Base-by-base conservation (phyloP, 2,329 filamentous ascomycete genomes). In the Sphaerulina vaccinii region DNA sequence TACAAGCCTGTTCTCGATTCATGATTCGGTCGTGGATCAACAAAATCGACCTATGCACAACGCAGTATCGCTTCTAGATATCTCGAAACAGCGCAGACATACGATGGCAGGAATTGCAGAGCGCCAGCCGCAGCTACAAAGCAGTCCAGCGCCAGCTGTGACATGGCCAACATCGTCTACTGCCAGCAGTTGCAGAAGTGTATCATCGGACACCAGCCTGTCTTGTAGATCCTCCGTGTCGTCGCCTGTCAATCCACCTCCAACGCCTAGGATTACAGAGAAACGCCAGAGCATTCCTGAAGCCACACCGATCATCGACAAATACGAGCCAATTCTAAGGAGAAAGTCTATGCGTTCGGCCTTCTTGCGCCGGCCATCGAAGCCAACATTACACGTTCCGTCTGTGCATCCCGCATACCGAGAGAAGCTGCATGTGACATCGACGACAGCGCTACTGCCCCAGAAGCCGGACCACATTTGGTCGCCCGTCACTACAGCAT, bases 171-270 rank as follows among this genome's bases (percentile, higher is more conserved):
- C 37, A 8, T 37, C 29, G 32, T 46, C 43, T 9, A 37, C 13
- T n/a, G 37, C 29, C 9, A 46, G 43, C 15, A 46, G 43, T 32
- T 46, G 43, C 21, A 9, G 43, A 6, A 46, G 43, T 33, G 22
- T 46, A 11, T 46, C 43, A 38, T 32, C 27, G 8, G 32, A 37
- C n/a, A 16, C 21, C 11, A 46, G 43, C 19, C 23, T 33, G 13
- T 36, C 43, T 11, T 46, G 43, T 18, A 33, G 33, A 27, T 46
- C 43, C 13, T 46, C 43, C 6, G 27, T 46, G 37, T 46, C 43
- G 18, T 46, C 32, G 21, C 43, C 33, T n/a, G 16, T 46, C 27
- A 6, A 10, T 32, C 7, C 27, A 13, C 6, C 27, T 32, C 5
- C 27, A n/a, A 32, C 7, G 5, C 11, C 27, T 8, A 29, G 9